Conservation (phyloP, 495 filamentous ascomycete species). For the Glarea lozoyensis region DNA sequence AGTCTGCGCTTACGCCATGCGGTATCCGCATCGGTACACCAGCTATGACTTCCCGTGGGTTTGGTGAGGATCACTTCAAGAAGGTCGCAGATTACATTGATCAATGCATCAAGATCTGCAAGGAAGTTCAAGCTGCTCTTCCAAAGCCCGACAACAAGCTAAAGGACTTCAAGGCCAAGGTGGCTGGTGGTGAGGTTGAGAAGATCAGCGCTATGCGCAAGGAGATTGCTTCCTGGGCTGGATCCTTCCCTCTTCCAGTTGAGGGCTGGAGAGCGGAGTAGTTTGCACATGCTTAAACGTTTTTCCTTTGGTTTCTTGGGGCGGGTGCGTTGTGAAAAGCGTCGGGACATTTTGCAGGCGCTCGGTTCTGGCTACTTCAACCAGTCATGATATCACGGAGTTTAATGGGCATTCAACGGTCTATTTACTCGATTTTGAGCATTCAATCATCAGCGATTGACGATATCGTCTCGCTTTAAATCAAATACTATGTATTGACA, state of each 20-base stretch:
- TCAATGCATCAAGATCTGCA: slow-evolving; percentile 69
- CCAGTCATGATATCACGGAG: slow-evolving; percentile 26
- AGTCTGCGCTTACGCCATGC: slow-evolving; percentile 88
- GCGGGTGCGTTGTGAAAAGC: background rate
- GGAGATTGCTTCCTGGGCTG: slow-evolving; percentile 84
- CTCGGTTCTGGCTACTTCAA: slow-evolving; percentile 76
- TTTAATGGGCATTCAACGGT: slow-evolving; percentile 30
- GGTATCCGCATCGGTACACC: slow-evolving; percentile 95
- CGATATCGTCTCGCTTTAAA: too few relatives aligned
- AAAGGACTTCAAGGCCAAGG: slow-evolving; percentile 97
- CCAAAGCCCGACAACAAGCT: slow-evolving; percentile 98
- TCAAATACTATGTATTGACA: too few relatives aligned
- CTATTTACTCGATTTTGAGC: background rate
- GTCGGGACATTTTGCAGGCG: background rate
- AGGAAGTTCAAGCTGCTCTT: slow-evolving; percentile 70
- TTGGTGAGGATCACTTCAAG: slow-evolving; percentile 90
- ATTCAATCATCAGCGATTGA: too few relatives aligned
- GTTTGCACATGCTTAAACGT: background rate
- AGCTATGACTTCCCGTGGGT: slow-evolving; percentile 92
- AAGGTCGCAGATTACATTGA: slow-evolving; percentile 86
- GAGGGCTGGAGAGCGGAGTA: slow-evolving; percentile 49
- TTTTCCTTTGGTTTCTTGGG: slow-evolving; percentile 7
- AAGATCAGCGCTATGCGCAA: slow-evolving; percentile 77
- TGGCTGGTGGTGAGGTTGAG: slow-evolving; percentile 62
- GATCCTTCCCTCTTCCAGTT: slow-evolving; percentile 87